Percentiles rank a stretch among this genome's conserved stretches.
Conservation (phyloP, 805 yeast genomes). For the Candida dajiaensis region DNA sequence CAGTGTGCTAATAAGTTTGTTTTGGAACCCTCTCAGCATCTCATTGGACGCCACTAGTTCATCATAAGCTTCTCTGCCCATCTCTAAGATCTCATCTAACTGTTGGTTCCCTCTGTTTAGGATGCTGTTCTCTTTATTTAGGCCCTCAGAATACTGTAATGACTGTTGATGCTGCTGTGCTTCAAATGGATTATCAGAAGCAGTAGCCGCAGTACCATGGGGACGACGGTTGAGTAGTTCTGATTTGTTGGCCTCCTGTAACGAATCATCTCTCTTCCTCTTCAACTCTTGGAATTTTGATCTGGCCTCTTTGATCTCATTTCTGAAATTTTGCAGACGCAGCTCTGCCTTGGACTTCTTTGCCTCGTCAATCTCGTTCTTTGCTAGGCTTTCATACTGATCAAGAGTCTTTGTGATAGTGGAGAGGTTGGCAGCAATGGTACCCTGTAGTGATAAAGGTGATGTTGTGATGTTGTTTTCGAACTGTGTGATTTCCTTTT, state of each 20-base stretch:
- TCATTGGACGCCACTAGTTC: conserved; percentile 84
- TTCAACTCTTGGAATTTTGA: conserved; percentile 31
- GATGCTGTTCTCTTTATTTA: conserved; percentile 60
- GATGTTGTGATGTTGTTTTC: conserved; percentile 61
- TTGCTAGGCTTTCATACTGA: conserved; percentile 53
- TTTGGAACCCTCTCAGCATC: conserved; percentile 55
- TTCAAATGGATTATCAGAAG: conserved; percentile 17
- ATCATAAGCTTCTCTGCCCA: conserved; percentile 81
- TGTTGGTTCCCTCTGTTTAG: conserved; percentile 69
- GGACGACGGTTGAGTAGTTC: conserved; percentile 40
- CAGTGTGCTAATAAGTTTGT: conserved; percentile 59
- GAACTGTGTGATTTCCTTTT: conserved; percentile 61
- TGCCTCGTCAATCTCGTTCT: conserved; percentile 51
- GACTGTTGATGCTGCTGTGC: conserved; percentile 32
- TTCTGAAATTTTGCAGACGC: conserved; percentile 53
- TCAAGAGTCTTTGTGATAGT: conserved; percentile 70
- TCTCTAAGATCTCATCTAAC: conserved; percentile 82
- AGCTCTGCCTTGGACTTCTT: conserved; percentile 52
- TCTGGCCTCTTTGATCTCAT: conserved; percentile 27
- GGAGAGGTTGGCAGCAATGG: conserved; percentile 73
- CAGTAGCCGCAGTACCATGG: conserved; percentile 2
- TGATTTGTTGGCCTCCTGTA: conserved; percentile 36
- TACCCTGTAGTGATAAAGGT: conserved; percentile 71
- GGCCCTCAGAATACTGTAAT: conserved; percentile 45
- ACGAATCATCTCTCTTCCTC: conserved; percentile 27